Base-by-base conservation (phyloP, 768 basidiomycete species). In the Cystofilobasidium bisporidii region DNA sequence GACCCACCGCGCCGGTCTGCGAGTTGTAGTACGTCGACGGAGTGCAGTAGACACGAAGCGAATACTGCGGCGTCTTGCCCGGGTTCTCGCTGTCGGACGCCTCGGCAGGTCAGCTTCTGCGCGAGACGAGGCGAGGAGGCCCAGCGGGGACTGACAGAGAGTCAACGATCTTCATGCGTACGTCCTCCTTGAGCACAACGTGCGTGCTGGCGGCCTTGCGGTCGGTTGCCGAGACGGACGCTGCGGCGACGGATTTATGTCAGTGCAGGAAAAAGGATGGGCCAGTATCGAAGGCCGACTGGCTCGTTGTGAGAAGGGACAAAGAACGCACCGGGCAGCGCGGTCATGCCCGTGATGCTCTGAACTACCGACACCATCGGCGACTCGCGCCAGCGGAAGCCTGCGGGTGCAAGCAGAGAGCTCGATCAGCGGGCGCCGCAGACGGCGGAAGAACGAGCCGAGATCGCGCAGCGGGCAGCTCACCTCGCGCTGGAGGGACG, bases 1-100 rank as follows among this genome's bases (percentile, higher is more conserved):
- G 4, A 6, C 53, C 6, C 30, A 61, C 5, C 6, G 26, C 15
- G 38, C 57, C 63, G 70, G 72, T 4, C 48, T 66, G 26, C 41
- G 69, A 12, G 69, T 68, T 71, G 62, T 74, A 78, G 65, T 76
- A 70, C 43, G 76, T 76, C 22, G 73, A 72, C 3, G 77, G 76
- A 1, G 77, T 75, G 70, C 76, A 76, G 71, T 77, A 77, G 1
- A 78, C 66, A 8, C 77, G 75, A 17, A 78, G 41, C 18, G 76
- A 72, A 57, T 75, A 71, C 17, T 71, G 71, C 40, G 74, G 73
- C 43, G 60, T 28, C 9, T 66, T 38, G 24, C 40, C 60, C 9
- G 73, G 72, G 43, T 71, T 50, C 15, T 65, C 53, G 32, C 72
- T 73, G 45, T 36, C 20, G 26, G 40, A 24, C 17, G 1, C 32